phyloP scores from a whole-genome alignment of 441 rosid genomes.

The Arabidopsis lyrata region DNA sequence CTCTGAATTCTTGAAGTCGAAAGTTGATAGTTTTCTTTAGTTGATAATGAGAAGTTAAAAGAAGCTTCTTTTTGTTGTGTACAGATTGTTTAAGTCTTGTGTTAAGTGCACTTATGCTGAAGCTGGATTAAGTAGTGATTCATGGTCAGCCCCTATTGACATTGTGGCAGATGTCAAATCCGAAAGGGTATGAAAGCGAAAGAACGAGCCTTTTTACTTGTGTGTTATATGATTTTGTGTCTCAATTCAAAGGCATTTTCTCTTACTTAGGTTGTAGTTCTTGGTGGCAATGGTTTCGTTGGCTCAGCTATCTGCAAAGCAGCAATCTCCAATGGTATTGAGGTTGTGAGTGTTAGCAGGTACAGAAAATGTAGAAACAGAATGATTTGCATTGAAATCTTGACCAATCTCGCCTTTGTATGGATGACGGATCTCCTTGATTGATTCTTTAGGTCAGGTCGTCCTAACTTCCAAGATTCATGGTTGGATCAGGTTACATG shows the following conservation, averaged over 20 bases:
- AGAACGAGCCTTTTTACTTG: conserved; percentile 2
- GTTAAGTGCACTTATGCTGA: conserved; percentile 71
- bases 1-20: conserved; percentile 4
- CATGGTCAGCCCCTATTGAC: conserved; percentile 66
- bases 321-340: conserved; percentile 84
- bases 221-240: conserved; percentile 1
- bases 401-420: background rate
- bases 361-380: conserved; percentile 21
- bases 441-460: conserved; percentile 70
- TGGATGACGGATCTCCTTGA: background rate
- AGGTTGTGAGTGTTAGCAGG: conserved; percentile 90
- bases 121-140: conserved; percentile 52
- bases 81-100: conserved; percentile 60
- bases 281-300: conserved; percentile 93
- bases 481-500: conserved; percentile 96
- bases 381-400: background rate
- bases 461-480: conserved; percentile 68
- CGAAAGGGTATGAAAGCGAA: conserved; percentile 61
- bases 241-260: conserved; percentile 33
- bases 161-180: conserved; percentile 80
- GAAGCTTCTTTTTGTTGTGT: conserved; percentile 27
- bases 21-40: background rate
- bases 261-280: conserved; percentile 75
- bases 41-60: conserved; percentile 1
- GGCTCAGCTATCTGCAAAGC: conserved; percentile 96